phyloP scores from a whole-genome alignment of 257 asterid genomes.

The Thymus quinquecostatus region DNA sequence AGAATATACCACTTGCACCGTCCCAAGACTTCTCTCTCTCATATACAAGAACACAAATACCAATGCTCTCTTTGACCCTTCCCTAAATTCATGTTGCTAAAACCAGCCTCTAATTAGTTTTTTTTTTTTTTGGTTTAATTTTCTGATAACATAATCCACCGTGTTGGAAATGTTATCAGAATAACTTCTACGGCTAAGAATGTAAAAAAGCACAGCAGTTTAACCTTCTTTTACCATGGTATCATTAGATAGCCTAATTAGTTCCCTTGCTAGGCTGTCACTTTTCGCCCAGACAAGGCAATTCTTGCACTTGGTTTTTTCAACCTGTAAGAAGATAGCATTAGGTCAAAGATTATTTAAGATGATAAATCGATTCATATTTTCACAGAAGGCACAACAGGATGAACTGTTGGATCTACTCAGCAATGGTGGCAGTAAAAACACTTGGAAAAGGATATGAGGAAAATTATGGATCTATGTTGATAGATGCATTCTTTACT shows the following conservation, averaged over 20 bases:
- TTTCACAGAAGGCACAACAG: slow-evolving; percentile 12
- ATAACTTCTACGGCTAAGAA: neutral
- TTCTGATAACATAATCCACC: neutral
- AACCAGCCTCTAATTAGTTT: slow-evolving; percentile 8
- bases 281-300: slow-evolving; percentile 97
- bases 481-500: too few relatives aligned
- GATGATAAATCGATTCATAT: neutral
- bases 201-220: neutral
- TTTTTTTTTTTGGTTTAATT: neutral
- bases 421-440: neutral
- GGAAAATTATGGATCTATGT: neutral
- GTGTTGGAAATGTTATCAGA: slow-evolving; percentile 14
- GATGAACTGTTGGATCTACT: slow-evolving; percentile 3
- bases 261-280: slow-evolving; percentile 83
- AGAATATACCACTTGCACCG: neutral
- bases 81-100: slow-evolving; percentile 1
- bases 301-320: slow-evolving; percentile 66
- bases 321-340: slow-evolving; percentile 56
- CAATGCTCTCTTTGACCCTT: neutral
- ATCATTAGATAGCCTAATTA: slow-evolving; percentile 60
- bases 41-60: neutral
- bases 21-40: neutral
- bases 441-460: neutral
- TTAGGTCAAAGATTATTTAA: slow-evolving; percentile 21
- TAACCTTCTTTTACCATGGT: slow-evolving; percentile 51